phyloP scores from a whole-genome alignment of 2,329 filamentous ascomycete genomes.

The Fusarium nematophilum region DNA sequence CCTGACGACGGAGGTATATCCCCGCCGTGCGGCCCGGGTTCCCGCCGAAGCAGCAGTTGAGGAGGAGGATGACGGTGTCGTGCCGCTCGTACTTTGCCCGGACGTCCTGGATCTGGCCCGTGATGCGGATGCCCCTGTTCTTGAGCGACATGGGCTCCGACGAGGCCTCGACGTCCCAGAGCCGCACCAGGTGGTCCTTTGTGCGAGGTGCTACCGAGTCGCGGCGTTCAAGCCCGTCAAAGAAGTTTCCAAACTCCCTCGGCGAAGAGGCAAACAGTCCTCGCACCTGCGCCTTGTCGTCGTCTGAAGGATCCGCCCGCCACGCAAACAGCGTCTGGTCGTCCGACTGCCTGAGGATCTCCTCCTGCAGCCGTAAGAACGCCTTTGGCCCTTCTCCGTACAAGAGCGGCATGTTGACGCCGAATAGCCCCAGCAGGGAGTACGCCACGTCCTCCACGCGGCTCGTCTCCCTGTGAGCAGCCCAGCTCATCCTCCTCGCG shows the following conservation, averaged over 20 bases:
- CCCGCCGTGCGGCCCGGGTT: slow-evolving; percentile 2
- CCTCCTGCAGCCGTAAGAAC: slow-evolving; percentile 17
- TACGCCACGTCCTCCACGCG: slow-evolving; percentile 18
- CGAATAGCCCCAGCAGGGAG: slow-evolving; percentile 11
- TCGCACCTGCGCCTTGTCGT: background rate
- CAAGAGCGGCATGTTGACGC: slow-evolving; percentile 19
- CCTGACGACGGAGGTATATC: slow-evolving; percentile 3
- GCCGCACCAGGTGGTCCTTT: slow-evolving; percentile 2
- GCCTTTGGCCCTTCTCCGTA: slow-evolving; percentile 17
- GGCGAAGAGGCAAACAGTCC: slow-evolving; percentile 4
- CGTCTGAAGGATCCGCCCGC: background rate
- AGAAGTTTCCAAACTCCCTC: background rate
- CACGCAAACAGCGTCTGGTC: slow-evolving; percentile 25
- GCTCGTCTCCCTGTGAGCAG: background rate
- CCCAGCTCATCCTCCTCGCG: slow-evolving; percentile 7
- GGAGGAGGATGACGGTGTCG: background rate
- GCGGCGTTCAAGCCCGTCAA: background rate
- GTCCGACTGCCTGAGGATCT: slow-evolving; percentile 16
- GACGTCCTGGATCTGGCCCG: background rate
- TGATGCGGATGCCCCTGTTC: slow-evolving; percentile 1
- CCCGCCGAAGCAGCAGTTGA: slow-evolving; percentile 5
- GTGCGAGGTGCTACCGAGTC: background rate
- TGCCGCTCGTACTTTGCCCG: background rate
- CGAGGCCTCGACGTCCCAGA: background rate
- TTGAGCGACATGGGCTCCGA: background rate